Evolutionary conservation across 306 rosid genomes (phyloP).

Genomic region (Herpetospermum pedunculosum): DNA sequence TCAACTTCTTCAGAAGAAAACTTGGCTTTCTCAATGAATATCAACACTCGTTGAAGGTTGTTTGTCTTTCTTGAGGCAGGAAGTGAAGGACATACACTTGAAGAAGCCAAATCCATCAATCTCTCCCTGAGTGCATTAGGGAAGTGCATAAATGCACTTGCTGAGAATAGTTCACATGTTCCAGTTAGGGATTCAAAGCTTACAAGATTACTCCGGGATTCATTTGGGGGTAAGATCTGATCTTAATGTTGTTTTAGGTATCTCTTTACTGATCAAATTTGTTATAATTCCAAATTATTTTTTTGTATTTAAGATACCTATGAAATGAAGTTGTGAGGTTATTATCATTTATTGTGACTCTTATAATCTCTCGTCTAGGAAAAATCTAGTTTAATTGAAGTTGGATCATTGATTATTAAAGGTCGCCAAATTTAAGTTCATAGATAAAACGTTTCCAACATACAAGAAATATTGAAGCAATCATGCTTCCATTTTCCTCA

Average conservation of each 20-base stretch:
- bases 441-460: background rate
- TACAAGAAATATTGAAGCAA: background rate
- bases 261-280: background rate
- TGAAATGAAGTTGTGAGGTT: background rate
- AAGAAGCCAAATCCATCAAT: constrained; percentile 96
- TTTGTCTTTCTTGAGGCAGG: constrained; percentile 42
- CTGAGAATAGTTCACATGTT: constrained; percentile 88
- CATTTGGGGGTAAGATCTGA: constrained; percentile 74
- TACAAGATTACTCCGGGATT: constrained; percentile 84
- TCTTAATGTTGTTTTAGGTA: background rate
- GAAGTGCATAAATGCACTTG: constrained; percentile 87
- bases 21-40: background rate
- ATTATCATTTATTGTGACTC: background rate
- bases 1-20: background rate
- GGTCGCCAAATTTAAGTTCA: background rate
- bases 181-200: constrained; percentile 99
- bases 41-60: background rate
- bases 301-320: background rate
- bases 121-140: constrained; percentile 94
- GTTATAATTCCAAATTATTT: background rate
- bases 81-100: constrained; percentile 96
- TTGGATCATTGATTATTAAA: background rate
- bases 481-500: background rate
- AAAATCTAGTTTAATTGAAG: background rate
- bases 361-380: background rate